Evolutionary conservation across 306 rosid genomes (phyloP), one percentile per base, ranked within the genome.

Genomic region (Cyclanthera cordifolia): DNA sequence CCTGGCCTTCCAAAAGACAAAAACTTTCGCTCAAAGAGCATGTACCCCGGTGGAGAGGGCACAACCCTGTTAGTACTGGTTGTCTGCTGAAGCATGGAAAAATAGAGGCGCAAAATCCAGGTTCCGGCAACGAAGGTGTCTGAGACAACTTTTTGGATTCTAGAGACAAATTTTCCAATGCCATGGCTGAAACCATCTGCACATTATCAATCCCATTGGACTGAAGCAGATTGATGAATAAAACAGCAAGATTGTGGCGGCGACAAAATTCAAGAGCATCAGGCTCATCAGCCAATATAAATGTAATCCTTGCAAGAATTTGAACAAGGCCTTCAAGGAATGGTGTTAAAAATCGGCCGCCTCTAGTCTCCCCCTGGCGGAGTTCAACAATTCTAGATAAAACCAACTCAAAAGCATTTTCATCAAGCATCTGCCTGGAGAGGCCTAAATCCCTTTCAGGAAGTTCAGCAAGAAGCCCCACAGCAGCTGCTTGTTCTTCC

Each of bases 401-500:
- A 60, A 87, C 86, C 76, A 88, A 75, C 72, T 72, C 70, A 79
- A 94, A 90, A 75, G 95, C 90, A 69, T 85, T 83, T 53, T 90
- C 99, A 73, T 94, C 96, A 49, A 90, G 83, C 79, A 94, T 90
- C 88, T 90, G 99, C 74, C 99, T 77, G 17, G 97, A 88, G 75
- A 94, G 97, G 79, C 99, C 95, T 72, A 94, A 79, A 79, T 90
- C 99, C 86, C 95, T 83, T 85, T 94, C 97, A 0, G 99, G 99
- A 37, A 94, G 87, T 48, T 90, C 95, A 39, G 97, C 99, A 71
- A 94, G 72, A 55, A 94, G 91, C 81, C 95, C 81, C 61, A 83
- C 87, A 66, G 99, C 97, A 6, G 90, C 96, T 41, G 99, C 85
- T 72, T 94, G 99, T 82, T 94, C 99, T 71, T 94, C 99, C 21